Percentiles rank a stretch among this genome's conserved stretches.
Conservation (phyloP, 2,329 filamentous ascomycete genomes). For the Chaetomiaceae sp. region DNA sequence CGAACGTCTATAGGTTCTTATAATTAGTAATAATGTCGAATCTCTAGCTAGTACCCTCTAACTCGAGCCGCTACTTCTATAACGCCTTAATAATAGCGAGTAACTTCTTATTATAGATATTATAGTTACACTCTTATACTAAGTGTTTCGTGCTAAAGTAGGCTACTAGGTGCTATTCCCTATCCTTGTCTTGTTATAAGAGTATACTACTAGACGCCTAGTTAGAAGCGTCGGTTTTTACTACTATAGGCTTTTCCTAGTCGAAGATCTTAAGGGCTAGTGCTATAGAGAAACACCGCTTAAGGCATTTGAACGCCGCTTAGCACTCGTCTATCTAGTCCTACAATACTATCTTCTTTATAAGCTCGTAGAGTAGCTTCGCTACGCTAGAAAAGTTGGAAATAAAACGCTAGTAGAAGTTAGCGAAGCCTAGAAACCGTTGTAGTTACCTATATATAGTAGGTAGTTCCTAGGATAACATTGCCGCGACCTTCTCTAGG, state of each 20-base stretch:
- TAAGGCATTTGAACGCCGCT: neutral
- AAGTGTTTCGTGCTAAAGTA: neutral
- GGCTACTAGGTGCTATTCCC: neutral
- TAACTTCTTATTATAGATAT: neutral
- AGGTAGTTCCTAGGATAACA: neutral
- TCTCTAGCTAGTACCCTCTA: neutral
- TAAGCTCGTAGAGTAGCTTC: neutral
- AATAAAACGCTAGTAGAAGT: slow-evolving; percentile 9
- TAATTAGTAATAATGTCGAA: no score
- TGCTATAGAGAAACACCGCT: neutral
- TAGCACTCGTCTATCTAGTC: neutral
- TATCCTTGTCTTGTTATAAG: no score
- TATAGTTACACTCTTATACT: neutral
- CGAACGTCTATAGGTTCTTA: no score
- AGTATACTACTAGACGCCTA: no score
- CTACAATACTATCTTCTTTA: neutral
- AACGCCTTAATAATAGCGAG: neutral
- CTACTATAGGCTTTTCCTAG: neutral
- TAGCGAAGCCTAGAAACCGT: no score
- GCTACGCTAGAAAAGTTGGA: neutral
- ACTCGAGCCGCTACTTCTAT: neutral
- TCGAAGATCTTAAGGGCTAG: neutral
- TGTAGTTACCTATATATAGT: neutral
- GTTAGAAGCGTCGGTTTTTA: no score
- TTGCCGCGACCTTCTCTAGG: neutral